Base-by-base conservation (phyloP, 179 eudicot genomes). In the Spinacia oleracea region DNA sequence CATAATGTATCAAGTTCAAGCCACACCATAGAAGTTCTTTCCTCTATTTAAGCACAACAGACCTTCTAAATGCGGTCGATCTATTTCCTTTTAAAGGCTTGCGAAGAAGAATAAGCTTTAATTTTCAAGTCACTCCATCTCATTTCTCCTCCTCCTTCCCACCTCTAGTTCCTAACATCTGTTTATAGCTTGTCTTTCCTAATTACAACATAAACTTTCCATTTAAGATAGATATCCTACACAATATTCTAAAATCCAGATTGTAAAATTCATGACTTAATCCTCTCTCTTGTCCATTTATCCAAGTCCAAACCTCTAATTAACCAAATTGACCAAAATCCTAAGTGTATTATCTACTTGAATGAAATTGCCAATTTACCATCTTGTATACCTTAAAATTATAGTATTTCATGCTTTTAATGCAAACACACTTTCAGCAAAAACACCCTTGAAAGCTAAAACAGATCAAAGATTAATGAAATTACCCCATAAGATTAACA, bases 401-500 rank as follows among this genome's bases (percentile, higher is more conserved):
- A 43, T 70, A 12, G 25, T 43, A 14, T 70, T 4, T 70, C 53
- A 71, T 70, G n/a, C 35, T 70, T 25, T 10, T 32, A 45, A 25
- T 46, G 20, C 58, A 45, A 46, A 27, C n/a, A 70, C 6, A 27
- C 2, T 29, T 70, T 14, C 20, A 12, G 21, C 21, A 3, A 63
- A 38, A 4, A 16, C 9, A 56, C 14, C 1, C 23, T 9, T 32
- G 20, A 38, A 74, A 55, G 23, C 38, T 42, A 14, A 53, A 55
- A 67, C 12, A 69, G 18, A 72, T 7, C n/a, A 63, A 71, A 15
- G 38, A 65, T 50, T 43, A 59, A 9, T 27, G 31, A 32, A 43
- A 18, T 71, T 90, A 96, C 98, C 99, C 99, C 83, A 96, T 86
- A 45, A 96, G 87, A 84, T 96, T 96, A 80, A 94, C 78, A 7